A percentile compares a stretch with the other conserved stretches of the same genome.
These are phyloP conservation scores for Graphiopsis chlorocephala DNA, from an alignment of 2,329 filamentous ascomycete genomes.

Conservation along the genomic window DNA sequence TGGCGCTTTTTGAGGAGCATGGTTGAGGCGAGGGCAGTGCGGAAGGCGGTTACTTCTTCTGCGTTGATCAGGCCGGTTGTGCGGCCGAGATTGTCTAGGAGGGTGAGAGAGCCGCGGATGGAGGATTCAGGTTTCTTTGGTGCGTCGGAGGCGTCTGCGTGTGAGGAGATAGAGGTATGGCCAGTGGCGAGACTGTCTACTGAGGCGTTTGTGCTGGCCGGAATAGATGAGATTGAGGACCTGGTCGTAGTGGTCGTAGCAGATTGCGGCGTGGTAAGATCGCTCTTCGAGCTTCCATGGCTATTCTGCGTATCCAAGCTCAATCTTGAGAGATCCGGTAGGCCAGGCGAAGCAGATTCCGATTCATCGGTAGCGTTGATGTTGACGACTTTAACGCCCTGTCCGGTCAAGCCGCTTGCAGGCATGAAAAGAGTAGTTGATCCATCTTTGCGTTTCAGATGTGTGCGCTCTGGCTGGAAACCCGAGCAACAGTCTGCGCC, in stretches of 20 bases:
- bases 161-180: slow-evolving; percentile 28
- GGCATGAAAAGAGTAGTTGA: slow-evolving; percentile 67
- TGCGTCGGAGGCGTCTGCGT: slow-evolving; percentile 31
- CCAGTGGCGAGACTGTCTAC: slow-evolving; percentile 21
- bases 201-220: slow-evolving; percentile 22
- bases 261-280: slow-evolving; percentile 28
- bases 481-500: slow-evolving; percentile 55
- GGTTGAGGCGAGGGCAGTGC: slow-evolving; percentile 63
- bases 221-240: slow-evolving; percentile 29
- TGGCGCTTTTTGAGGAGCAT: slow-evolving; percentile 62
- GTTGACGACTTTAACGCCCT: slow-evolving; percentile 66
- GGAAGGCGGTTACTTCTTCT: slow-evolving; percentile 66
- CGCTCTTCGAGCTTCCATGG: slow-evolving; percentile 17
- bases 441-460: slow-evolving; percentile 59
- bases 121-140: slow-evolving; percentile 33
- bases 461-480: slow-evolving; percentile 61
- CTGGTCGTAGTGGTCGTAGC: slow-evolving; percentile 22
- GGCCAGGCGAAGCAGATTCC: slow-evolving; percentile 13
- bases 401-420: slow-evolving; percentile 56
- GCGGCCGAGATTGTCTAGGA: slow-evolving; percentile 57
- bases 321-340: slow-evolving; percentile 29
- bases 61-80: slow-evolving; percentile 64
- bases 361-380: slow-evolving; percentile 40
- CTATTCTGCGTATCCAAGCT: slow-evolving; percentile 25
- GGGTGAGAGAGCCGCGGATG: slow-evolving; percentile 56